These are phyloP conservation scores for Physcia stellaris DNA, from an alignment of 495 filamentous ascomycete genomes.

Conservation along the genomic window DNA sequence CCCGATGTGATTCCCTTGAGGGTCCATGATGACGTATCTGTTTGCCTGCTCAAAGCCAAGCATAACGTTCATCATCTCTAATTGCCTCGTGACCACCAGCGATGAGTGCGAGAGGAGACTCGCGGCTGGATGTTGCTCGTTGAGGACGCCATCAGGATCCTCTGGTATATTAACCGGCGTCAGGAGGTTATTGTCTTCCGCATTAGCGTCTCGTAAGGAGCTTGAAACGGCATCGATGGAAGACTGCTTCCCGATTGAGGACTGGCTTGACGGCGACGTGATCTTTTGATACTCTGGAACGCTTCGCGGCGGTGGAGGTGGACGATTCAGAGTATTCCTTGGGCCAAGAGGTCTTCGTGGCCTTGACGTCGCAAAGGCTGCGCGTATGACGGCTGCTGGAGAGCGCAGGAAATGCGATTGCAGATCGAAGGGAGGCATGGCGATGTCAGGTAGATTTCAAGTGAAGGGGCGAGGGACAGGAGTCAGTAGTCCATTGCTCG, in stretches of 20 bases:
- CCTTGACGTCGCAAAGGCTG: too few relatives aligned
- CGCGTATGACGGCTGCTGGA: too few relatives aligned
- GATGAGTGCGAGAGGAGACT: conserved; percentile 46
- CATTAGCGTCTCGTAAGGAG: conserved; percentile 17
- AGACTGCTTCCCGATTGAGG: background rate
- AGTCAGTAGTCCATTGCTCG: too few relatives aligned
- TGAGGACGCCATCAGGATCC: conserved; percentile 48
- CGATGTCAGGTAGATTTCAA: too few relatives aligned
- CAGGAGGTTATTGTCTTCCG: conserved; percentile 33
- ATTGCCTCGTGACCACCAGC: conserved; percentile 49
- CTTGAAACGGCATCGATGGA: conserved; percentile 5
- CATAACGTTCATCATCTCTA: conserved; percentile 61
- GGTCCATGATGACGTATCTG: conserved; percentile 58
- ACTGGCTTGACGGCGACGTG: too few relatives aligned
- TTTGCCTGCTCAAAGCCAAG: conserved; percentile 63
- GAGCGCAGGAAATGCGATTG: too few relatives aligned
- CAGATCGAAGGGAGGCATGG: too few relatives aligned
- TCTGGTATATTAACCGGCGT: conserved; percentile 45
- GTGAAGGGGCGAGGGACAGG: too few relatives aligned
- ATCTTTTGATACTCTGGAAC: too few relatives aligned
- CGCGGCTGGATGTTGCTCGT: conserved; percentile 45
- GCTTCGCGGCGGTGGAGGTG: too few relatives aligned
- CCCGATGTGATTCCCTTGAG: conserved; percentile 52
- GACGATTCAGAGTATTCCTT: too few relatives aligned
- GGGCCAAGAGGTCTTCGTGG: too few relatives aligned